Base-by-base conservation (phyloP, 176 grass and related monocot species). In the Bonia amplexicaulis region DNA sequence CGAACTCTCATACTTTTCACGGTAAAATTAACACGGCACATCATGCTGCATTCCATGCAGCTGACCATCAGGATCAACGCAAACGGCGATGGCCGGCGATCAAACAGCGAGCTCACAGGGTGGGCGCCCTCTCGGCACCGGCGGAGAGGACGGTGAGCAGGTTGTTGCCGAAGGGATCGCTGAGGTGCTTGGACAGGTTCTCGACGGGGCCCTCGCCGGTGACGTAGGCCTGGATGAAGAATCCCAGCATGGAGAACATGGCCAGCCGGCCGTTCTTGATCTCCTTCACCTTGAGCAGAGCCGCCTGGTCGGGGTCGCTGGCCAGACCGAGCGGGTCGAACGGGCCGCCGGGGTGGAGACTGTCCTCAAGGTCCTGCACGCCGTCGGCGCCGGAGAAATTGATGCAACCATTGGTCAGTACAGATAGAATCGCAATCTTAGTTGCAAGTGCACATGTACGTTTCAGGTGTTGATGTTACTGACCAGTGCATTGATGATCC, bases 211-310 rank as follows among this genome's bases (percentile, higher is more conserved):
- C 96, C 52, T 99, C 90, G 16, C 96, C 96, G 5, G 96, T 99
- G 93, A 99, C 96, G 69, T 99, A 96, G 41, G 93, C 96, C 85
- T 99, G 96, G 72, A 99, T 88, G 88, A 96, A 99, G 96, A 99
- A 99, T 1, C 88, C 96, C 3, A 99, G 62, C 96, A 99, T 99
- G 46, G 93, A 76, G 84, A 99, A 96, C 96, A 99, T 96, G 84
- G 96, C 96, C 8, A 99, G 78, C 66, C 96, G 76, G 3, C 96
- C 96, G 20, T 99, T 99, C 93, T 99, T 99, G 88, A 99, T 99
- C 84, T 99, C 96, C 91, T 99, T 99, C 76, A 99, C 96, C 77
- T 99, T 96, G 58, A 99, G 92, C 37, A 99, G 41, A 7, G 96
- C 96, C 3, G 93, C 91, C 84, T 96, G 96, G 86, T 96, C 93